Base-by-base conservation (phyloP, 2,329 filamentous ascomycete species). In the Aspergillus phoenicis region DNA sequence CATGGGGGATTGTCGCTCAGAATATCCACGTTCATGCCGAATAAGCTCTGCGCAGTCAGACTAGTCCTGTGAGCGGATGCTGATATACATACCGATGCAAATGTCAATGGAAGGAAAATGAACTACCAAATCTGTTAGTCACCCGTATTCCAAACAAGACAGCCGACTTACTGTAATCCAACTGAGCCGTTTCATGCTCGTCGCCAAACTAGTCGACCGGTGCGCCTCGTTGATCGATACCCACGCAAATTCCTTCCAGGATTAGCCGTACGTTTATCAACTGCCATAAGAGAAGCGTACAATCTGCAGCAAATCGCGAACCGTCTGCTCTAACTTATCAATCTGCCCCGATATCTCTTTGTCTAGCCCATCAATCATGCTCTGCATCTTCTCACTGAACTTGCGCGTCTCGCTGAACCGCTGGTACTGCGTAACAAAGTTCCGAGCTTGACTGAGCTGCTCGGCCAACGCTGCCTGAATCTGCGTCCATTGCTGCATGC, bases 161-260 rank as follows among this genome's bases (percentile, higher is more conserved):
- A 22, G n/a, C 36, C 8, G 4, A 4, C 51, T 10, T 58, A 64
- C 62, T 13, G 61, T 63, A 28, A 64, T 64, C 61, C 63, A 64
- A 43, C 63, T 64, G n/a, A 64, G 53, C 30, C 63, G 58, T 43
- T 64, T 61, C 55, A 64, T 57, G 33, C 63, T 64, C 10, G 63
- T 57, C 15, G 63, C 63, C n/a, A 63, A 13, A 47, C 63, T 63
- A 5, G 61, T 64, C 28, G 63, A 64, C 15, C 63, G 58, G 57
- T 64, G 63, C 8, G 63, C 63, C 54, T 64, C 63, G 26, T 64
- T 64, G 28, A 64, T 64, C 13, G 63, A 57, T 2, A 62, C 61
- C 63, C 63, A 64, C 8, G 63, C 63, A 54, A 64, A 64, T 57
- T 64, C 63, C 63, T 64, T 36, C 13, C 7, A 4, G 11, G 11